Base-by-base conservation (phyloP, 495 filamentous ascomycete species). In the Staphylotrichum longicolle region DNA sequence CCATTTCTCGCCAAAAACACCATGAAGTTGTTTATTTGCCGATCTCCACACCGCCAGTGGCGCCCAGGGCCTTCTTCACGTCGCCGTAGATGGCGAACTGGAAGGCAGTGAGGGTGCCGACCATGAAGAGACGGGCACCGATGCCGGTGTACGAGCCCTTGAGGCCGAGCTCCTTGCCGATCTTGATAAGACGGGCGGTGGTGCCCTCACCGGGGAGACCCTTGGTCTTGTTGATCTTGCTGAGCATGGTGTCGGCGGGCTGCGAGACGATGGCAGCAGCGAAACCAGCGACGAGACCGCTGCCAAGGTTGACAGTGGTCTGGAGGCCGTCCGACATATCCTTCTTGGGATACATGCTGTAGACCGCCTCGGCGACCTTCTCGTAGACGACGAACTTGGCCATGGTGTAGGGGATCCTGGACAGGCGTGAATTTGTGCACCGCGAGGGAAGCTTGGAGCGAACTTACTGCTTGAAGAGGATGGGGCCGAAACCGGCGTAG, bases 191-290 rank as follows among this genome's bases (percentile, higher is more conserved):
- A 77, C 94, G 90, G 78, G 79, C 83, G 66, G 86, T 88, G 71
- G 92, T 98, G 74, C 93, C 86, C 85, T 98, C 93, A 79, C 94
- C 94, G 60, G 94, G 94, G 50, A 87, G 81, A 77, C 94, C 94
- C 80, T 90, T 91, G 78, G 91, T 96, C 91, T 98, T 98, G 90
- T 98, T 98, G 86, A 98, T 98, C 87, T 98, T 98, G 82, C 83
- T 88, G 69, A 98, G 87, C 94, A 98, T 98, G 72, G 94, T 98
- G 78, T 98, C 94, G 73, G 94, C 94, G 69, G 94, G 93, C 81
- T 98, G 94, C 49, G 94, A 98, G 70, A 98, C 87, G 75, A 96
- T 69, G 72, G 94, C 94, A 66, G 94, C 94, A 64, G 94, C 93
- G 81, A 98, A 93, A 90, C 94, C 93, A 72, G 94, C 94, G 69